phyloP scores from a whole-genome alignment of 2,329 filamentous ascomycete species.

The Phialocephala subalpina region DNA sequence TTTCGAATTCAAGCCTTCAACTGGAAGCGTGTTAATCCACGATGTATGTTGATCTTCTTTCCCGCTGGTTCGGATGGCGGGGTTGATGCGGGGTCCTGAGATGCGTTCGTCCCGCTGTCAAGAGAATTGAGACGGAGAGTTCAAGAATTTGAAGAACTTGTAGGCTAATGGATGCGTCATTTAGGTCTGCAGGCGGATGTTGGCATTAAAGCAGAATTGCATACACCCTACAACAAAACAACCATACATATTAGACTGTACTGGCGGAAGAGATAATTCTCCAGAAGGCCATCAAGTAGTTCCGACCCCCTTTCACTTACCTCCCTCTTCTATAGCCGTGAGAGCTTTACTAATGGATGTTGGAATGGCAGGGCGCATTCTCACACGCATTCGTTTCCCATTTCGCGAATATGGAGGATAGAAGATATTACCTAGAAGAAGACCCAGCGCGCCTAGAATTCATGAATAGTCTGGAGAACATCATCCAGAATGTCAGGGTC shows the following conservation, averaged over 20 bases:
- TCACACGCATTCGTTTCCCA: conserved; percentile 76
- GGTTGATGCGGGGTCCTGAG: conserved; percentile 23
- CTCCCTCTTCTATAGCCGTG: neutral
- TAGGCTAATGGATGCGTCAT: neutral
- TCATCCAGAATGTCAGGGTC: conserved; percentile 62
- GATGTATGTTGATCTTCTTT: conserved; percentile 54
- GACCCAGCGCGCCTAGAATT: conserved; percentile 72
- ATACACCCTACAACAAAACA: conserved; percentile 64
- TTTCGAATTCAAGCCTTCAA: conserved; percentile 67
- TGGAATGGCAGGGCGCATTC: conserved; percentile 60
- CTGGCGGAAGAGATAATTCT: conserved; percentile 69
- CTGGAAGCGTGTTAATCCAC: conserved; percentile 57
- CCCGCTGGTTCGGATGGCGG: conserved; percentile 19
- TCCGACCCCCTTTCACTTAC: conserved; percentile 20
- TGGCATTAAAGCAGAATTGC: conserved; percentile 64
- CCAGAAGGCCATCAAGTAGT: conserved; percentile 66
- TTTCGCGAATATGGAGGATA: conserved; percentile 69
- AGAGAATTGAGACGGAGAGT: neutral
- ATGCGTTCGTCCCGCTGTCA: conserved; percentile 48
- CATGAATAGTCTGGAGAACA: conserved; percentile 54
- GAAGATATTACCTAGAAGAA: conserved; percentile 71
- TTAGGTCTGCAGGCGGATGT: conserved; percentile 64
- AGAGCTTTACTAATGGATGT: conserved; percentile 8
- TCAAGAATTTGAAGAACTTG: neutral
- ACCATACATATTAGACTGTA: conserved; percentile 66